A percentile compares a stretch with the other conserved stretches of the same genome.
These are phyloP conservation scores for Erigeron philadelphicus DNA, from an alignment of 140 eudicot species.

Conservation along the genomic window DNA sequence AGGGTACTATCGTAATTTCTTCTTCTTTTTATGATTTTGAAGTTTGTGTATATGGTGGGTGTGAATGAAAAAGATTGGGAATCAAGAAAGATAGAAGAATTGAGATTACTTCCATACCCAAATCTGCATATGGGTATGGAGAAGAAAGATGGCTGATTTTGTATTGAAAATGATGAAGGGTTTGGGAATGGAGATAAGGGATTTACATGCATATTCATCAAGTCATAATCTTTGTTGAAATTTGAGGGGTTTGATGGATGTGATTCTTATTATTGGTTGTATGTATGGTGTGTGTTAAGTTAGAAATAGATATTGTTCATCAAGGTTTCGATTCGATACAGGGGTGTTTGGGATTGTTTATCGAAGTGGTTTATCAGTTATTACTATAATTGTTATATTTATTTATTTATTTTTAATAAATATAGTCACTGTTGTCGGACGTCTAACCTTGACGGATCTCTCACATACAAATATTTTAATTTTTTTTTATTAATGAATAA, in stretches of 20 bases:
- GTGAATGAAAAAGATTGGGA: slow-evolving; percentile 14
- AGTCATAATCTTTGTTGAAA: slow-evolving; percentile 28
- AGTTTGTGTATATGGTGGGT: slow-evolving; percentile 20
- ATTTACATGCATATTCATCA: slow-evolving; percentile 40
- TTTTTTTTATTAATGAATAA: too few relatives aligned
- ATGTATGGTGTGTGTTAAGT: slow-evolving; percentile 17
- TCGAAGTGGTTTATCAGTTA: neutral
- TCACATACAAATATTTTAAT: too few relatives aligned
- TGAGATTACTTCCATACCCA: slow-evolving; percentile 27
- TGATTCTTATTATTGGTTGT: slow-evolving; percentile 1
- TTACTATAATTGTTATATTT: too few relatives aligned
- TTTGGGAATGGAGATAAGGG: slow-evolving; percentile 36
- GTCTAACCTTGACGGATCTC: too few relatives aligned
- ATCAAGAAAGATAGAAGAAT: slow-evolving; percentile 21
- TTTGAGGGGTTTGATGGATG: slow-evolving; percentile 17
- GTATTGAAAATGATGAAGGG: slow-evolving; percentile 6
- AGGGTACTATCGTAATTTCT: slow-evolving; percentile 27
- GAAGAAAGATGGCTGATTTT: slow-evolving; percentile 30
- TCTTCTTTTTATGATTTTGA: slow-evolving; percentile 13
- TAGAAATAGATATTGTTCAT: neutral
- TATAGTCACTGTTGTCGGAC: too few relatives aligned
- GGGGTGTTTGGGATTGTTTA: neutral
- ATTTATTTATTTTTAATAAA: too few relatives aligned
- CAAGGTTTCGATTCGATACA: neutral
- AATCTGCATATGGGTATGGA: slow-evolving; percentile 43